Evolutionary conservation across 805 yeast species (phyloP).

Genomic region (Candida sphagnicola): DNA sequence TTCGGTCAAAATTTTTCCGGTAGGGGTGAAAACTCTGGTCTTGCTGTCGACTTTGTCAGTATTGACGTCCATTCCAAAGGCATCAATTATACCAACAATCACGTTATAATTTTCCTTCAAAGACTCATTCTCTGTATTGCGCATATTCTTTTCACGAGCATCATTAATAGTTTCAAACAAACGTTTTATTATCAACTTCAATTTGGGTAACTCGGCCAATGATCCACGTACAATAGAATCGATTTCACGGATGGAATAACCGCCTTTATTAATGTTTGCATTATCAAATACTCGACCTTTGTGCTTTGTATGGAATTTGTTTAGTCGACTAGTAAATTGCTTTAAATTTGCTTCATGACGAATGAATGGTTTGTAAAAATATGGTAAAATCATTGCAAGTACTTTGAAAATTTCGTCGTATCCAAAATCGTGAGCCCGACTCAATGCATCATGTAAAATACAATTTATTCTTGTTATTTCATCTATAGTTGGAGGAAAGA

Average conservation of each 20-base stretch:
- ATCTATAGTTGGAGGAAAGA: conserved; percentile 94
- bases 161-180: conserved; percentile 42
- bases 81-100: conserved; percentile 65
- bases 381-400: conserved; percentile 78
- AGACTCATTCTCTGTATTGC: conserved; percentile 2
- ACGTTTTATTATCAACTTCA: conserved; percentile 66
- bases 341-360: conserved; percentile 91
- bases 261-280: conserved; percentile 23
- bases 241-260: conserved; percentile 25
- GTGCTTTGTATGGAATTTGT: conserved; percentile 32
- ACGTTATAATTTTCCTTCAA: conserved; percentile 38
- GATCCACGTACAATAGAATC: conserved; percentile 59
- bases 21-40: conserved; percentile 75
- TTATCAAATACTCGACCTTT: conserved; percentile 25
- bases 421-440: conserved; percentile 64
- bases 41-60: conserved; percentile 24
- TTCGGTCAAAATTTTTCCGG: conserved; percentile 84
- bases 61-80: conserved; percentile 60
- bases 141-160: not conserved
- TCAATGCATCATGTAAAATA: conserved; percentile 71
- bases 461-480: conserved; percentile 90
- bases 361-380: conserved; percentile 88
- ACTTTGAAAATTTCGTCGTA: conserved; percentile 74
- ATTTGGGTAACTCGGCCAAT: conserved; percentile 58
- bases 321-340: conserved; percentile 52